Base-by-base conservation (phyloP, 306 rosid species). In the Lupinus albus region DNA sequence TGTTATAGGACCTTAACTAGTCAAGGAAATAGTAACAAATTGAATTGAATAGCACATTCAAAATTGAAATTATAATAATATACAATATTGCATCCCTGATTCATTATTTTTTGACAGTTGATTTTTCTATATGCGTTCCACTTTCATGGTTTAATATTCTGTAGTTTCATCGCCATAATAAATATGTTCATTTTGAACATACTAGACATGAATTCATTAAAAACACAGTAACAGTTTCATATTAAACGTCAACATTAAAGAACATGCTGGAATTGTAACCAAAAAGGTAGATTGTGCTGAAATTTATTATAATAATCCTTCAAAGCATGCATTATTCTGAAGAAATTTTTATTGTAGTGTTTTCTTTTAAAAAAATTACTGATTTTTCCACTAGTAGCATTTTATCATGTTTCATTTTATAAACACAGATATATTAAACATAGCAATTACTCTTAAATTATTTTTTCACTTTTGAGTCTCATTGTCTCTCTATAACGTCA, bases 401-500 rank as follows among this genome's bases (percentile, higher is more conserved):
- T 25, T 25, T 18, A 50, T 2, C 56, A 50, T 17, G 30, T 50
- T 50, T 17, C 1, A 50, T 16, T 50, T 50, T 51, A 51, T 18
- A 18, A 8, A 51, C 20, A 5, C n/a, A 8, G 14, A 11, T 17
- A 18, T 20, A n/a, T 18, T 8, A 50, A 50, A 50, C 30, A 17
- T 9, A 8, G 16, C 38, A 33, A 0, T 33, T 1, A 45, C 49
- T 5, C 2, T 12, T 5, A 12, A n/a, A 6, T n/a, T 30, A n/a
- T n/a, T 57, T 5, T 11, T 17, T 57, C 6, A 32, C 17, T 30
- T 6, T 64, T 28, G 1, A 64, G 55, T 54, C 5, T 17, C 28
- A 52, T 56, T 42, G 41, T 67, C 7, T 69, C 2, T 6, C 2
- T 55, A 49, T 74, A 68, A 79, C 79, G 53, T 64, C 20, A 36